Evolutionary conservation across 306 rosid species (phyloP).

Genomic region (Corylus heterophylla): DNA sequence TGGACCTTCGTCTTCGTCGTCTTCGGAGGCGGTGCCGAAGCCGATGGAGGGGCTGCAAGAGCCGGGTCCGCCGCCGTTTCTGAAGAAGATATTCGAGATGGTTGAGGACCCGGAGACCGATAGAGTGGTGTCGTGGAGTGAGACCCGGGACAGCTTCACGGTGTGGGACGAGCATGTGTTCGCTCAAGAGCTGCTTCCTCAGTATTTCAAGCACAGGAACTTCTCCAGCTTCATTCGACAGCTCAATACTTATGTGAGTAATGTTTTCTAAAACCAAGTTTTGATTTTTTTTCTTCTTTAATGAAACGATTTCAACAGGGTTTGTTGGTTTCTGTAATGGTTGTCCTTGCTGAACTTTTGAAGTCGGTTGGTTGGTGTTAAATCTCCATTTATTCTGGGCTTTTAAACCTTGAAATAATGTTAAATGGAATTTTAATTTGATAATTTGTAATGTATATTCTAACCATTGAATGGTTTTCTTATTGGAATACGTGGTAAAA

Average conservation of each 20-base stretch:
- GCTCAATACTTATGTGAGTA: conserved; percentile 86
- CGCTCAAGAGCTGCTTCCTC: conserved; percentile 69
- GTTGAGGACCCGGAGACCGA: conserved; percentile 86
- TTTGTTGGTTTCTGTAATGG: too few relatives aligned
- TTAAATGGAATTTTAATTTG: too few relatives aligned
- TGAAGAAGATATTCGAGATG: conserved; percentile 79
- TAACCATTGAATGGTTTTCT: not conserved
- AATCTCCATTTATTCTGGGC: too few relatives aligned
- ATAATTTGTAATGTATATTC: too few relatives aligned
- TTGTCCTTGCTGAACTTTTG: not conserved
- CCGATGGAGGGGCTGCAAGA: conserved; percentile 80
- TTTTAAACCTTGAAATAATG: too few relatives aligned
- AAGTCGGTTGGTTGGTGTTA: not conserved
- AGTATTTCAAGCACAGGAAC: conserved; percentile 78
- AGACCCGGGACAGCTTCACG: conserved; percentile 57
- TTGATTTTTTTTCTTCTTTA: not conserved
- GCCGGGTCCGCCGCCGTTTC: conserved; percentile 80
- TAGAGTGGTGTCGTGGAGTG: conserved; percentile 79
- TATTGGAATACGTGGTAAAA: not conserved
- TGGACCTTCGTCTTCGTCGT: conserved; percentile 35
- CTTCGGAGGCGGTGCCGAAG: conserved; percentile 38
- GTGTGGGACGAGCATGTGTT: conserved; percentile 87
- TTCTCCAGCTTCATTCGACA: conserved; percentile 99
- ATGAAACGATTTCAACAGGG: too few relatives aligned
- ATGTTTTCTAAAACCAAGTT: not conserved